These are phyloP conservation scores for Sesbania bispinosa DNA, from an alignment of 306 rosid genomes.

Conservation along the genomic window DNA sequence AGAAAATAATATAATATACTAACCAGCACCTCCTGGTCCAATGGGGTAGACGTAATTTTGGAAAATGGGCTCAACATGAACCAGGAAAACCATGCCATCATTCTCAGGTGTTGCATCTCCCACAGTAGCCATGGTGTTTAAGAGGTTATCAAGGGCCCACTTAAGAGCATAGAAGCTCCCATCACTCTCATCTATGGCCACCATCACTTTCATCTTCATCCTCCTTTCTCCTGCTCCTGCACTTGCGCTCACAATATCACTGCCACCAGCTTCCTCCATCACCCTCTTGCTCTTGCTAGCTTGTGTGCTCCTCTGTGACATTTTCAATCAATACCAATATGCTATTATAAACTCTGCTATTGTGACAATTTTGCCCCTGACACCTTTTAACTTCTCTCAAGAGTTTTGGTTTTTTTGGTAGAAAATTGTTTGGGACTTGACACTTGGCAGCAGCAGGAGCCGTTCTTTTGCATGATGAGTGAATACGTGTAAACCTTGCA, in stretches of 20 bases:
- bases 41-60: slow-evolving; percentile 30
- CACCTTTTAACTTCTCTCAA: background rate
- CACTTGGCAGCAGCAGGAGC: slow-evolving; percentile 23
- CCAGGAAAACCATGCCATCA: slow-evolving; percentile 33
- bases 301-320: too few species aligned
- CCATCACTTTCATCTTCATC: slow-evolving; percentile 56
- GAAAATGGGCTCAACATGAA: slow-evolving; percentile 46
- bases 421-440: background rate
- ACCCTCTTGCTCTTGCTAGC: too few species aligned
- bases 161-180: slow-evolving; percentile 56
- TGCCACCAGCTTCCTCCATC: too few species aligned
- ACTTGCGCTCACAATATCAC: too few species aligned
- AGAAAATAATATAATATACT: too few species aligned
- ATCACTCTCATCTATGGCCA: slow-evolving; percentile 67
- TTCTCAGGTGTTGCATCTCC: background rate
- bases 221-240: background rate
- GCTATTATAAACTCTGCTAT: too few species aligned
- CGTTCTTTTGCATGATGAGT: background rate
- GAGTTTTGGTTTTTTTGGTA: too few species aligned
- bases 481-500: slow-evolving; percentile 36
- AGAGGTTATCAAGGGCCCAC: slow-evolving; percentile 54
- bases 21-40: slow-evolving; percentile 49
- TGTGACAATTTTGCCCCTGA: background rate
- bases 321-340: too few species aligned
- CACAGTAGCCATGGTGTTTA: background rate